Base-by-base conservation (phyloP, 2,329 filamentous ascomycete genomes). In the Drechslera avenae region DNA sequence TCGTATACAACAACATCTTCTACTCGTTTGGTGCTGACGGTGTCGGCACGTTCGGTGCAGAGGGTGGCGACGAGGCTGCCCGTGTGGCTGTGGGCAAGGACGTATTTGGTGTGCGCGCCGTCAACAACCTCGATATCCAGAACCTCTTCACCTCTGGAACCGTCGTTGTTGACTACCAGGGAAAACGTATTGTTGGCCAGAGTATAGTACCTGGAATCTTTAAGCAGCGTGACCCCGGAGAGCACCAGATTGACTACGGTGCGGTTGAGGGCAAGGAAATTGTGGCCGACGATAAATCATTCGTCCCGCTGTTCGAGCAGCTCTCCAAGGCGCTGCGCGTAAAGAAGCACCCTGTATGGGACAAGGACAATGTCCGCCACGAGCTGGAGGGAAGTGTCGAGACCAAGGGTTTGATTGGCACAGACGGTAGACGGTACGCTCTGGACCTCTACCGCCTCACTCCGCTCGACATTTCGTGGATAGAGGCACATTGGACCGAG, bases 1-100 rank as follows among this genome's bases (percentile, higher is more conserved):
- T 96, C 68, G 93, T 99, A 18, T 97, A 97, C 80, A 97, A 97
- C 81, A 99, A 99, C 76, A 91, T 99, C 62, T 99, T 99, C 80
- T 99, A 96, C 80, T 97, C 94, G 0, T 97, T 97, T 64, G 94
- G 94, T 56, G 93, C 94, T 36, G 94, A 99, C 73, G 95, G 94
- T 44, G 94, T 97, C 37, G 93, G 94, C 35, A 99, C 94, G 13
- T 99, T 99, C 74, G 92, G 91, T 9, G 92, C 89, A 3, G 94
- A 99, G 76, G 94, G 94, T 60, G 94, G 94, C 16, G 93, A 99
- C 61, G 94, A 99, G 77, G 94, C 94, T 59, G 94, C 94, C 12
- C 86, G 93, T 52, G 91, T 97, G 50, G 94, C 95, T 19, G 96
- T 95, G 4, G 93, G 92, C 58, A 99, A 99, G 78, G 94, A 99